phyloP scores from a whole-genome alignment of 2,329 filamentous ascomycete genomes.

The Aspergillus fumigatiaffinis region DNA sequence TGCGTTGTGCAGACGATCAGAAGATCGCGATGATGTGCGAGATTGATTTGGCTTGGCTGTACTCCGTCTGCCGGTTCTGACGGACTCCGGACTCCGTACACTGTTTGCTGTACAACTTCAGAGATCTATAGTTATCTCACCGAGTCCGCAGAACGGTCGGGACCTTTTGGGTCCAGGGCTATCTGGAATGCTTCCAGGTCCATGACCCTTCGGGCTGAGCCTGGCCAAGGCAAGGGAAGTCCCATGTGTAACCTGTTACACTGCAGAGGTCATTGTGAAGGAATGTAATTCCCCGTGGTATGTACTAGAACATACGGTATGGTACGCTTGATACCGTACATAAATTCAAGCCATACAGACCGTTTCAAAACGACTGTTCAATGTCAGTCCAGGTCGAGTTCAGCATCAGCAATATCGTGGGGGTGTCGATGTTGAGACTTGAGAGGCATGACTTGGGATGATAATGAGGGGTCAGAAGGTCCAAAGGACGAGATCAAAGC shows the following conservation, averaged over 20 bases:
- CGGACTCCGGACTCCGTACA: background rate
- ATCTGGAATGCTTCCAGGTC: background rate
- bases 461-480: background rate
- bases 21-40: background rate
- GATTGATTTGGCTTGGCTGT: background rate
- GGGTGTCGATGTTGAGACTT: background rate
- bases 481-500: background rate
- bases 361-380: background rate
- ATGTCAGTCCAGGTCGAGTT: background rate
- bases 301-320: conserved; percentile 3
- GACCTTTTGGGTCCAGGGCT: background rate
- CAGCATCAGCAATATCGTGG: background rate
- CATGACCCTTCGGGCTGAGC: background rate
- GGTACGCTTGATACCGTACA: conserved; percentile 2
- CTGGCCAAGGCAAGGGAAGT: conserved; percentile 5
- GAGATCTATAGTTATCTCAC: background rate
- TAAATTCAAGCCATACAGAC: background rate
- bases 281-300: conserved; percentile 1
- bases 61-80: background rate
- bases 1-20: conserved; percentile 9
- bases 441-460: background rate
- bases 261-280: background rate
- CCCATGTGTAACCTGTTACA: conserved; percentile 4
- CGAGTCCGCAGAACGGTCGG: background rate
- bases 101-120: background rate